phyloP scores from a whole-genome alignment of 1,139 yeast species.

The Schwanniomyces etchellsii region DNA sequence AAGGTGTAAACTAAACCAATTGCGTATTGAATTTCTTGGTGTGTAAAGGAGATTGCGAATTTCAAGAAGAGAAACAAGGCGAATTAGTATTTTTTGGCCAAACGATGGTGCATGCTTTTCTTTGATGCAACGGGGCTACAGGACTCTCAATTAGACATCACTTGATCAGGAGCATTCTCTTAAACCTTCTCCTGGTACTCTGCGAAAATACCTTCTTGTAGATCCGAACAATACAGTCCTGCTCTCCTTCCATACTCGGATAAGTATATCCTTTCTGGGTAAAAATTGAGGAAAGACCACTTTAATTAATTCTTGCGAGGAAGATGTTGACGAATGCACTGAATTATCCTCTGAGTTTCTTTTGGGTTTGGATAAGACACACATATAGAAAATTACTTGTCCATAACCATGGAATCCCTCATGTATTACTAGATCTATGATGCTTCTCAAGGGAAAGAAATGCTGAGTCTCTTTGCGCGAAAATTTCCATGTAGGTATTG shows the following conservation, averaged over 20 bases:
- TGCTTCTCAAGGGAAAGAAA: constrained; percentile 48
- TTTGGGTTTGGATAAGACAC: constrained; percentile 44
- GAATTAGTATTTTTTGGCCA: no score
- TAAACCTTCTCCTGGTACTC: constrained; percentile 41
- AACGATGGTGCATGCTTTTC: no score
- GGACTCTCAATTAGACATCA: no score
- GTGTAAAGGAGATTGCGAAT: no score
- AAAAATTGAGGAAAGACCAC: constrained; percentile 47
- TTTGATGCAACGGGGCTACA: no score
- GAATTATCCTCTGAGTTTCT: constrained; percentile 8
- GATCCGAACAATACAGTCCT: constrained; percentile 34
- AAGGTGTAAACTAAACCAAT: no score
- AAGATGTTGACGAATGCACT: constrained; percentile 1
- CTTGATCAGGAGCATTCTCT: not conserved
- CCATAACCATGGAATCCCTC: constrained; percentile 63
- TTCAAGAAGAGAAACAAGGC: no score
- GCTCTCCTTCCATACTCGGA: constrained; percentile 36
- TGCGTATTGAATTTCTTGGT: no score
- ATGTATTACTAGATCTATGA: constrained; percentile 58
- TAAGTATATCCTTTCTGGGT: constrained; percentile 39
- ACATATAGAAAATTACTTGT: constrained; percentile 56
- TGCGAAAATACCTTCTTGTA: constrained; percentile 31
- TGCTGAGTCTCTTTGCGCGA: constrained; percentile 14
- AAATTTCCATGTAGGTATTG: constrained; percentile 25
- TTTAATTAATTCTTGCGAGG: constrained; percentile 26